These are phyloP conservation scores for Rhizopogon salebrosus DNA, from an alignment of 768 basidiomycete genomes.

Conservation along the genomic window DNA sequence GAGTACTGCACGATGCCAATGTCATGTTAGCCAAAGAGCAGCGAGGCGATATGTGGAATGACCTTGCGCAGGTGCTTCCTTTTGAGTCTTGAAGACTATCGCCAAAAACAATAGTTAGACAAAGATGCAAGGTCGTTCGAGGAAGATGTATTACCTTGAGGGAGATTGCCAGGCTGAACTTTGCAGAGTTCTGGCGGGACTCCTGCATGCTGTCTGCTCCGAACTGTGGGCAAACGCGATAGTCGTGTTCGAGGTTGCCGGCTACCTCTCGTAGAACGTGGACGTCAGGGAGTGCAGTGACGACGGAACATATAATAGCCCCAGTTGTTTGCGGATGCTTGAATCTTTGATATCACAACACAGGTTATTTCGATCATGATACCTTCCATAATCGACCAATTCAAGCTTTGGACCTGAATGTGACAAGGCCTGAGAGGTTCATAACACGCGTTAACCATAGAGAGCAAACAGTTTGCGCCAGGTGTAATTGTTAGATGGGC, in stretches of 20 bases:
- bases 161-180: constrained; percentile 10
- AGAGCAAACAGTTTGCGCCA: neutral
- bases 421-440: neutral
- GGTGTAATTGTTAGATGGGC: neutral
- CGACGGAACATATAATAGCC: neutral
- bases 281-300: too few relatives aligned
- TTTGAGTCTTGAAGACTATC: constrained; percentile 40
- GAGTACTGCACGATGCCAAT: constrained; percentile 63
- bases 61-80: constrained; percentile 53
- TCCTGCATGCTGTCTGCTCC: constrained; percentile 18
- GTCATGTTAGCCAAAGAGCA: neutral
- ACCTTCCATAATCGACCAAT: neutral
- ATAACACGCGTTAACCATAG: neutral
- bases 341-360: too few relatives aligned
- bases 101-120: neutral
- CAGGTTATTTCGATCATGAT: too few relatives aligned
- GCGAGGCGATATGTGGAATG: neutral
- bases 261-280: too few relatives aligned
- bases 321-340: neutral
- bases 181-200: constrained; percentile 10
- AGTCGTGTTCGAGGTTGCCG: neutral
- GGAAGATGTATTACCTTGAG: constrained; percentile 24
- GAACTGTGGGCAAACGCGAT: neutral
- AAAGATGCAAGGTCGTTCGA: neutral
- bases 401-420: neutral